A percentile compares a stretch with the other conserved stretches of the same genome.
Evolutionary conservation across 1,284 basidiomycete species (phyloP).

Genomic region (Omphalotus olearius): DNA sequence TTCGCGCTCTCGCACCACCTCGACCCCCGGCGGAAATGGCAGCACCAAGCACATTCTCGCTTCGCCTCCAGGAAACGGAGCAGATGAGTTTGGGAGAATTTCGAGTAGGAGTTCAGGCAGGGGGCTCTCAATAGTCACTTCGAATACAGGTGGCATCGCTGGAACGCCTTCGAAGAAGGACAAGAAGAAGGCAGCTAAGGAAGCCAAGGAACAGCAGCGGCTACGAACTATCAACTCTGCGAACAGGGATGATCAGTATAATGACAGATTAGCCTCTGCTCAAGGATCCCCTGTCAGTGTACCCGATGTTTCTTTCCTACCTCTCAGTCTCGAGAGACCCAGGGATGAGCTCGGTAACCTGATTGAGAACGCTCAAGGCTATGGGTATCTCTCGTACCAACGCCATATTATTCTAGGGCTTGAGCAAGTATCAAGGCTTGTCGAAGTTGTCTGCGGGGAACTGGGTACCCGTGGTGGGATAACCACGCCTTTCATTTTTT

Average conservation of each 20-base stretch:
- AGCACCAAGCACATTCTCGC: neutral
- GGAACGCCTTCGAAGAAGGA: constrained; percentile 39
- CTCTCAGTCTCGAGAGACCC: constrained; percentile 9
- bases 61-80: constrained; percentile 17
- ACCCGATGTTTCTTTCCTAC: constrained; percentile 5
- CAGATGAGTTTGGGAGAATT: constrained; percentile 65
- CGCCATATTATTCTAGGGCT: constrained; percentile 73
- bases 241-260: constrained; percentile 20
- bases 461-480: constrained; percentile 73
- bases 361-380: constrained; percentile 46
- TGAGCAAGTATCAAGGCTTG: constrained; percentile 68
- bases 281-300: constrained; percentile 21
- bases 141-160: constrained; percentile 29
- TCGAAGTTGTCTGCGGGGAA: constrained; percentile 69
- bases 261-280: constrained; percentile 1
- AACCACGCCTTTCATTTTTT: constrained; percentile 87
- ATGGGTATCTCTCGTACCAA: constrained; percentile 70
- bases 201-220: constrained; percentile 31
- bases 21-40: constrained; percentile 12
- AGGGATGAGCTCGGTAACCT: constrained; percentile 42
- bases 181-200: constrained; percentile 46
- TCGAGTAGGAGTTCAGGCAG: constrained; percentile 27
- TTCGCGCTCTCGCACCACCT: constrained; percentile 38
- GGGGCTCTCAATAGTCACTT: neutral
- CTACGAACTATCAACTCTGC: constrained; percentile 33